phyloP scores from a whole-genome alignment of 257 asterid species.

The Hygrophila difformis region DNA sequence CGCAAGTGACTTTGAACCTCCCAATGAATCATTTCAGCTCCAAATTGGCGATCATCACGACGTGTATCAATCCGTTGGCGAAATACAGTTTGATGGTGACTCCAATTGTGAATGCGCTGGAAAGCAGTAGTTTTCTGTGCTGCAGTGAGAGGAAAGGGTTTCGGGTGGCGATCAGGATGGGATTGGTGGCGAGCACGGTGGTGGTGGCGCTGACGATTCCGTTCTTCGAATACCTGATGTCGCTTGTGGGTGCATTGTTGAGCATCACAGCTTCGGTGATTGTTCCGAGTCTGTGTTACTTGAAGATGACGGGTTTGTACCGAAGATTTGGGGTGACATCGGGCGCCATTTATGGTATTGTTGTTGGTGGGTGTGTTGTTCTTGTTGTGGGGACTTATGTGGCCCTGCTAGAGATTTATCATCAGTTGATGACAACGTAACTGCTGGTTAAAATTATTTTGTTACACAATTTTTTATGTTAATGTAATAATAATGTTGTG shows the following conservation, averaged over 20 bases:
- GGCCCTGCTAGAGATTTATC: conserved; percentile 38
- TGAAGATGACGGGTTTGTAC: conserved; percentile 54
- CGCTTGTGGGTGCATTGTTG: conserved; percentile 64
- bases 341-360: conserved; percentile 29
- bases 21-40: conserved; percentile 46
- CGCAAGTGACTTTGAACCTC: conserved; percentile 82
- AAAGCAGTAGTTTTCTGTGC: conserved; percentile 27
- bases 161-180: conserved; percentile 34
- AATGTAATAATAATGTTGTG: too few species aligned
- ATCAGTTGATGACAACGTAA: conserved; percentile 19
- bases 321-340: conserved; percentile 28
- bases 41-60: conserved; percentile 66
- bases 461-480: too few species aligned
- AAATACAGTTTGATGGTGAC: conserved; percentile 76
- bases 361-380: conserved; percentile 34
- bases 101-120: conserved; percentile 50
- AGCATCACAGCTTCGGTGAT: conserved; percentile 58
- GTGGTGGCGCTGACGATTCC: conserved; percentile 61
- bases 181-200: conserved; percentile 54
- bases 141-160: conserved; percentile 17
- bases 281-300: conserved; percentile 72
- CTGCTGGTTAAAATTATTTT: too few species aligned
- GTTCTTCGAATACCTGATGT: conserved; percentile 57
- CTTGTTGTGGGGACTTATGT: conserved; percentile 50
- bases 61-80: conserved; percentile 72